Percentiles rank a stretch among this genome's conserved stretches.
Evolutionary conservation across 352 stramenopile species (phyloP).

Genomic region (Nothophytophthora sp.): DNA sequence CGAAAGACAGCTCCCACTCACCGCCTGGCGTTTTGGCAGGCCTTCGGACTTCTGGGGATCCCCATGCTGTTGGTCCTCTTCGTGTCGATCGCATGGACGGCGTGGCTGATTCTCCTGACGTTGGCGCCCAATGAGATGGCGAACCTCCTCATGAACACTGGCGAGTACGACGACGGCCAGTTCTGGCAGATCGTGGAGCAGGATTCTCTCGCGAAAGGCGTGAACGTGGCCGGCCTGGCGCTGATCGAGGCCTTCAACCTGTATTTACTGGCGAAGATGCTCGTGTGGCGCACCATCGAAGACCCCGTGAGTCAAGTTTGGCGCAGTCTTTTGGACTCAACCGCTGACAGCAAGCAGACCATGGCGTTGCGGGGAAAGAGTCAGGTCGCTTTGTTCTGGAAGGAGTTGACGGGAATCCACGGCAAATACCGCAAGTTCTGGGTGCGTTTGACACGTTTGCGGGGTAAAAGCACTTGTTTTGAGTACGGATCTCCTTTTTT

Average conservation of each 20-base stretch:
- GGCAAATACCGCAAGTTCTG: constrained; percentile 44
- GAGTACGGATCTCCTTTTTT: not conserved
- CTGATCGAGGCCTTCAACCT: constrained; percentile 25
- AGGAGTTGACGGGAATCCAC: constrained; percentile 26
- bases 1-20: not conserved
- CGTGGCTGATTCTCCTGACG: constrained; percentile 42
- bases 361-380: not conserved
- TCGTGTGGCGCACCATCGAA: constrained; percentile 18
- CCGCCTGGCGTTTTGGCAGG: constrained; percentile 25
- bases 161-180: constrained; percentile 39
- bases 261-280: constrained; percentile 30
- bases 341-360: not conserved
- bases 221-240: constrained; percentile 18
- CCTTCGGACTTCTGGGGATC: constrained; percentile 29
- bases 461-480: not conserved
- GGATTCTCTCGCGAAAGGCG: constrained; percentile 7
- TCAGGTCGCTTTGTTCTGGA: constrained; percentile 8
- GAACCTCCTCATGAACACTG: constrained; percentile 55
- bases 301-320: not conserved
- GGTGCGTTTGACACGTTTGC: constrained; percentile 17
- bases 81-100: constrained; percentile 33
- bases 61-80: constrained; percentile 19
- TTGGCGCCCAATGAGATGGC: constrained; percentile 33
- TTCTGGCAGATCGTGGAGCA: constrained; percentile 46
- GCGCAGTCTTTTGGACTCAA: constrained; percentile 8